Conservation (phyloP, 148 eudicot species). For the Arctostaphylos glauca region DNA sequence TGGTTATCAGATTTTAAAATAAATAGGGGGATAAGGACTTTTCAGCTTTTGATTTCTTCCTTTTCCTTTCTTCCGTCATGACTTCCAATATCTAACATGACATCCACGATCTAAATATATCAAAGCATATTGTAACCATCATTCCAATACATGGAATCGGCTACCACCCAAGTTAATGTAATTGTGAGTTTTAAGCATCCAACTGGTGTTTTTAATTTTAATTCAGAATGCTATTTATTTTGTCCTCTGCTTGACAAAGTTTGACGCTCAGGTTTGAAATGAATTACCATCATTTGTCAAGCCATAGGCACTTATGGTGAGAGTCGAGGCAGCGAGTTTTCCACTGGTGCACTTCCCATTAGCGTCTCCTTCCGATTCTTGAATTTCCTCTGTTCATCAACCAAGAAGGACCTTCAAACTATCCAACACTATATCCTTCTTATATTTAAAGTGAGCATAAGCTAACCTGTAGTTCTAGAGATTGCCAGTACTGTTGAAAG, state of each 20-base stretch:
- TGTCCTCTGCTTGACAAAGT: neutral
- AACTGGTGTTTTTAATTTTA: neutral
- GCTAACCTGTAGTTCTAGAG: slow-evolving; percentile 44
- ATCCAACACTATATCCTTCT: neutral
- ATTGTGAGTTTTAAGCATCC: neutral
- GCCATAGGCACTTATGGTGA: slow-evolving; percentile 40
- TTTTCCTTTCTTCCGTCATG: neutral
- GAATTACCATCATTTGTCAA: slow-evolving; percentile 54
- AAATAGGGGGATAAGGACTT: neutral
- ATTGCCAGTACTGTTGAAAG: slow-evolving; percentile 28
- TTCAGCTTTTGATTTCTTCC: neutral
- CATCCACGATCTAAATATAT: neutral
- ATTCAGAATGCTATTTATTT: neutral
- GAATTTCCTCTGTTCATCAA: slow-evolving; percentile 46
- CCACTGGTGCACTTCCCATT: slow-evolving; percentile 45
- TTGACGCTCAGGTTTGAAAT: neutral
- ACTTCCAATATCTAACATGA: neutral
- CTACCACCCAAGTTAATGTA: neutral
- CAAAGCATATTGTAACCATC: neutral
- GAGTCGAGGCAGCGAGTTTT: slow-evolving; percentile 28
- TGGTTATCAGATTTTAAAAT: neutral
- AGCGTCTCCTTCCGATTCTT: slow-evolving; percentile 39
- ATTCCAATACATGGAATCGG: neutral
- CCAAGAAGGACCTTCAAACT: neutral
- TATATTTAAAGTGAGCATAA: neutral